Percentiles rank a stretch among this genome's conserved stretches.
These are phyloP conservation scores for Vaccinium darrowii DNA, from an alignment of 148 eudicot genomes.

Conservation along the genomic window DNA sequence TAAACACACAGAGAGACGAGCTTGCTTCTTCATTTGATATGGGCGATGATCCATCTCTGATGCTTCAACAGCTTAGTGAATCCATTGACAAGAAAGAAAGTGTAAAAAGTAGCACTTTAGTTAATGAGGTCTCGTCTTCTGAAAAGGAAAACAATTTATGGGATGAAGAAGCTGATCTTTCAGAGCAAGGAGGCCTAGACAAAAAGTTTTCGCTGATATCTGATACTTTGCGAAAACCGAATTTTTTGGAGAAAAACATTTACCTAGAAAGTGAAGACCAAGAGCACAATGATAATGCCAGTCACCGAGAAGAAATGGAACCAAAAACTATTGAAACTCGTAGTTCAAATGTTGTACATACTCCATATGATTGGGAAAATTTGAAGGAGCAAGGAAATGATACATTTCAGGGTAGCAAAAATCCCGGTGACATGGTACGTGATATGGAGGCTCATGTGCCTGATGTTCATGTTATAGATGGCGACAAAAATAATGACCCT, in stretches of 20 bases:
- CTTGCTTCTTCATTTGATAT: slow-evolving; percentile 33
- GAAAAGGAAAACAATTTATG: background rate
- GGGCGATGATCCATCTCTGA: slow-evolving; percentile 53
- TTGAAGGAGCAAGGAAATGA: slow-evolving; percentile 16
- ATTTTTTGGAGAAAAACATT: slow-evolving; percentile 24
- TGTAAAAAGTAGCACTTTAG: slow-evolving; percentile 15
- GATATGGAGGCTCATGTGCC: slow-evolving; percentile 41
- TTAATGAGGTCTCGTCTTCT: background rate
- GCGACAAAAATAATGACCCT: slow-evolving; percentile 19
- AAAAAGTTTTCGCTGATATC: slow-evolving; percentile 2
- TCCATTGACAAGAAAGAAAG: slow-evolving; percentile 40
- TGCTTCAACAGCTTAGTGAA: slow-evolving; percentile 55
- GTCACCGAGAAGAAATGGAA: slow-evolving; percentile 13
- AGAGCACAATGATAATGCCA: slow-evolving; percentile 15
- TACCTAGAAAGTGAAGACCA: slow-evolving; percentile 21
- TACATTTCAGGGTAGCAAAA: slow-evolving; percentile 10
- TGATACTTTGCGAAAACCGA: slow-evolving; percentile 18
- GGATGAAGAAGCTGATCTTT: slow-evolving; percentile 23
- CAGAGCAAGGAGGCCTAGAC: slow-evolving; percentile 14
- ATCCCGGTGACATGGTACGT: background rate
- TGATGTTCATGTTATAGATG: slow-evolving; percentile 74
- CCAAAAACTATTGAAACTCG: slow-evolving; percentile 20
- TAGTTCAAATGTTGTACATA: slow-evolving; percentile 20
- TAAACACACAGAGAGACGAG: slow-evolving; percentile 26
- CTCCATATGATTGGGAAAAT: slow-evolving; percentile 19